A percentile compares a stretch with the other conserved stretches of the same genome.
Evolutionary conservation across 2,329 filamentous ascomycete genomes (phyloP).

Genomic region (Ascochyta fabae): DNA sequence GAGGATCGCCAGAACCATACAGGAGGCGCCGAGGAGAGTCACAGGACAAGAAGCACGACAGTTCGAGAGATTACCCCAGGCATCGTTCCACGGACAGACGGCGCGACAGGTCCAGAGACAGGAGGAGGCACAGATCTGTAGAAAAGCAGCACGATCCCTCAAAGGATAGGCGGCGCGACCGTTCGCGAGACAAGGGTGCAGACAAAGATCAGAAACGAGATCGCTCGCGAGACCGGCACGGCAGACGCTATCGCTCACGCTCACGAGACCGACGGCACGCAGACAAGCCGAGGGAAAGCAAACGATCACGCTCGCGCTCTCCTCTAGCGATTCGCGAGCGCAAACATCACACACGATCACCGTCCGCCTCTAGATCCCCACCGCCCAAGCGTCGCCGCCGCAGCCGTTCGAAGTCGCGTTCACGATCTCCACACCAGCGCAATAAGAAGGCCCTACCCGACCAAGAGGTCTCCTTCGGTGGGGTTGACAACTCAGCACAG

Average conservation of each 20-base stretch:
- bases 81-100: constrained; percentile 27
- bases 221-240: constrained; percentile 22
- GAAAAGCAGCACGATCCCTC: constrained; percentile 30
- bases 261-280: constrained; percentile 25
- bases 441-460: constrained; percentile 54
- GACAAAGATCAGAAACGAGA: constrained; percentile 20
- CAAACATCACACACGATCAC: constrained; percentile 35
- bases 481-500: constrained; percentile 38
- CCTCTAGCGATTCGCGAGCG: constrained; percentile 32
- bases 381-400: constrained; percentile 45
- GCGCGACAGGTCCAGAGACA: constrained; percentile 28
- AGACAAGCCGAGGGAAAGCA: constrained; percentile 22
- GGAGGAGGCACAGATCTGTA: constrained; percentile 14
- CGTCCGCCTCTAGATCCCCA: constrained; percentile 34
- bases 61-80: constrained; percentile 15
- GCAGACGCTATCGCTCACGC: constrained; percentile 16
- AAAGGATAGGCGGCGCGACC: constrained; percentile 18
- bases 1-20: constrained; percentile 39
- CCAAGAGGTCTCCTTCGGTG: constrained; percentile 55
- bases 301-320: constrained; percentile 29
- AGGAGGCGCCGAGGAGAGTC: constrained; percentile 29
- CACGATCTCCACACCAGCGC: constrained; percentile 52
- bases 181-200: constrained; percentile 15
- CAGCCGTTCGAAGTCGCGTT: constrained; percentile 45
- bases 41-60: constrained; percentile 21